Conservation (phyloP, 2,329 filamentous ascomycete genomes). For the Orbilia brochopaga region DNA sequence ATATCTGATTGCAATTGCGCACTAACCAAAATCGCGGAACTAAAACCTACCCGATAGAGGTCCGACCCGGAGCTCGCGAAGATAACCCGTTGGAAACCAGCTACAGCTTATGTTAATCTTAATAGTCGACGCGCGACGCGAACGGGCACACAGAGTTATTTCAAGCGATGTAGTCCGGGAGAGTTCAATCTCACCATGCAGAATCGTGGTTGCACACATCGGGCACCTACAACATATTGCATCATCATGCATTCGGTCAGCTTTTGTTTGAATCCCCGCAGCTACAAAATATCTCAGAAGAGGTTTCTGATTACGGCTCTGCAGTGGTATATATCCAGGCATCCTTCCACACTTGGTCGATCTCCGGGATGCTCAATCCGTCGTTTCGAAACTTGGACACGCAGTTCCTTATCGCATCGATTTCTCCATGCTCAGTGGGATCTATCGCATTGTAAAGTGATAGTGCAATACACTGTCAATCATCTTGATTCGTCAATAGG, state of each 20-base stretch:
- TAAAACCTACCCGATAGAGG: constrained; percentile 23
- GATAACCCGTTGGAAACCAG: constrained; percentile 39
- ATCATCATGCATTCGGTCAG: no score
- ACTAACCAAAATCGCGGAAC: no score
- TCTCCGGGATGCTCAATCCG: constrained; percentile 26
- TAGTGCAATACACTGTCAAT: no score
- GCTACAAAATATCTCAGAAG: neutral
- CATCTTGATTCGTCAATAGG: no score
- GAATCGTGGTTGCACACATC: constrained; percentile 41
- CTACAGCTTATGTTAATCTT: no score
- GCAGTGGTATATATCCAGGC: constrained; percentile 48
- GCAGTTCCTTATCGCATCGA: constrained; percentile 42
- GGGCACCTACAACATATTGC: constrained; percentile 17
- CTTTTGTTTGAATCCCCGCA: no score
- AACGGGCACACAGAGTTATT: no score
- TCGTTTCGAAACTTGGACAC: constrained; percentile 30
- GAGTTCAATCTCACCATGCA: constrained; percentile 19
- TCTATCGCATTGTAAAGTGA: no score
- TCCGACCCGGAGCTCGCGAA: constrained; percentile 34
- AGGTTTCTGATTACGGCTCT: constrained; percentile 25
- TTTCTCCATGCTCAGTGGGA: constrained; percentile 38
- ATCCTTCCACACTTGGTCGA: constrained; percentile 35
- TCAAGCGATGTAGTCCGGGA: no score
- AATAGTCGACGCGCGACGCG: no score
- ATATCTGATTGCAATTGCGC: neutral